These are phyloP conservation scores for Backusella luteola DNA, from an alignment of 192 early-diverging fungal genomes.

Conservation along the genomic window DNA sequence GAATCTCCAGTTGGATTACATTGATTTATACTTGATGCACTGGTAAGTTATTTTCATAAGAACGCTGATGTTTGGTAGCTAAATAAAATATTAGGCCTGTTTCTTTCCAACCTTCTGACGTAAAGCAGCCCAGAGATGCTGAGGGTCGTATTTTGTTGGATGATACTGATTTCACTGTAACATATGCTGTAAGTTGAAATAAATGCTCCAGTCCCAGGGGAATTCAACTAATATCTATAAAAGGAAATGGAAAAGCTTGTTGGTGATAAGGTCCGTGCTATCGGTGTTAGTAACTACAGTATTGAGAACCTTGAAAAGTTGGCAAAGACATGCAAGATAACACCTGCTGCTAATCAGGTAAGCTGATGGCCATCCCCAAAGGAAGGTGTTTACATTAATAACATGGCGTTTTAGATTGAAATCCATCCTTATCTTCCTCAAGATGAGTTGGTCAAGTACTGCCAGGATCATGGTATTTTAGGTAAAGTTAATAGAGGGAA, in stretches of 20 bases:
- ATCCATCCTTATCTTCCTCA: slow-evolving; percentile 63
- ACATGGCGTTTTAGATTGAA: slow-evolving; percentile 53
- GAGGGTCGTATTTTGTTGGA: slow-evolving; percentile 31
- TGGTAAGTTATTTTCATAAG: slow-evolving; percentile 16
- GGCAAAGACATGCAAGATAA: slow-evolving; percentile 14
- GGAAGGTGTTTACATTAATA: neutral
- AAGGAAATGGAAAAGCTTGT: slow-evolving; percentile 34
- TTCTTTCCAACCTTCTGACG: slow-evolving; percentile 20
- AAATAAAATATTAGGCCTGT: slow-evolving; percentile 15
- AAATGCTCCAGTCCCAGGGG: slow-evolving; percentile 31
- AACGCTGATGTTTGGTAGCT: neutral
- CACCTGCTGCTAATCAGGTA: slow-evolving; percentile 55
- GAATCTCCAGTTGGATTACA: slow-evolving; percentile 72
- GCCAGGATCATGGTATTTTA: slow-evolving; percentile 52
- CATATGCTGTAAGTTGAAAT: slow-evolving; percentile 39
- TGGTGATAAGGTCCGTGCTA: slow-evolving; percentile 46
- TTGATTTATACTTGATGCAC: slow-evolving; percentile 73
- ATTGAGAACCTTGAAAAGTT: slow-evolving; percentile 27
- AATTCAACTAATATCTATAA: slow-evolving; percentile 25
- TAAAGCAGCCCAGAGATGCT: slow-evolving; percentile 9
- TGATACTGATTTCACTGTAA: slow-evolving; percentile 44
- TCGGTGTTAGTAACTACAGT: slow-evolving; percentile 66
- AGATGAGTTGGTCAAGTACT: slow-evolving; percentile 53
- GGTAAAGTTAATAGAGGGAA: slow-evolving; percentile 46
- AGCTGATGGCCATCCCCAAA: neutral